phyloP scores from a whole-genome alignment of 495 filamentous ascomycete species.

The Sabuloglossum arenarium region DNA sequence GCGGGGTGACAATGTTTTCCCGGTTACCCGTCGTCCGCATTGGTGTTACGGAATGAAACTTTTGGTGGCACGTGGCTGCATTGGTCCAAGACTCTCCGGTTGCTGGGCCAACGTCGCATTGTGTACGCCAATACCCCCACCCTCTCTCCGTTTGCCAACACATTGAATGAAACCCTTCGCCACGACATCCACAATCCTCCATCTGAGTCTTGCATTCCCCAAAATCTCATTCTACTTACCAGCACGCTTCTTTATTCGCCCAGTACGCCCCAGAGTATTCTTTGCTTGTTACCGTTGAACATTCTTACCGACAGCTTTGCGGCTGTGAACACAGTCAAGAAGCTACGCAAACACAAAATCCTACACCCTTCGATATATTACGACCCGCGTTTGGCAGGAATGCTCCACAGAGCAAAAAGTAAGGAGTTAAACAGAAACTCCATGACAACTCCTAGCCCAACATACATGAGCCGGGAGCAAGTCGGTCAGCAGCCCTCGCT shows the following conservation, averaged over 20 bases:
- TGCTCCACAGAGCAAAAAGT: conserved; percentile 2
- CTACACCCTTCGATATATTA: background rate
- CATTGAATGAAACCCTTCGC: background rate
- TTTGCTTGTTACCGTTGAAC: background rate
- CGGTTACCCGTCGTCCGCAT: too few species aligned
- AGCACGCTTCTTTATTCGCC: background rate
- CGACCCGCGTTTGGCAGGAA: background rate
- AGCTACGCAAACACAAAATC: background rate
- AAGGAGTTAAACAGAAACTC: background rate
- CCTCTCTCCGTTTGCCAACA: background rate
- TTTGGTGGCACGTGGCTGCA: background rate
- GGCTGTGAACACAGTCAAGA: background rate
- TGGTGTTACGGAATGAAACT: too few species aligned
- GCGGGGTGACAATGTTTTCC: too few species aligned
- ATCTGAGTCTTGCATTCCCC: background rate
- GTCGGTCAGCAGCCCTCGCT: conserved; percentile 38
- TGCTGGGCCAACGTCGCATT: background rate
- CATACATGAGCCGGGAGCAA: conserved; percentile 74
- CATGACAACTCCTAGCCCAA: conserved; percentile 35
- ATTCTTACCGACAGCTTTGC: background rate
- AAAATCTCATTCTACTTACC: background rate
- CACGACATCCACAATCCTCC: background rate
- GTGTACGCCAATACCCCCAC: background rate
- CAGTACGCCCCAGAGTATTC: background rate
- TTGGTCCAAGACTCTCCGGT: background rate